Evolutionary conservation across 2,329 filamentous ascomycete genomes (phyloP).

Genomic region (Aspergillus uvarum): DNA sequence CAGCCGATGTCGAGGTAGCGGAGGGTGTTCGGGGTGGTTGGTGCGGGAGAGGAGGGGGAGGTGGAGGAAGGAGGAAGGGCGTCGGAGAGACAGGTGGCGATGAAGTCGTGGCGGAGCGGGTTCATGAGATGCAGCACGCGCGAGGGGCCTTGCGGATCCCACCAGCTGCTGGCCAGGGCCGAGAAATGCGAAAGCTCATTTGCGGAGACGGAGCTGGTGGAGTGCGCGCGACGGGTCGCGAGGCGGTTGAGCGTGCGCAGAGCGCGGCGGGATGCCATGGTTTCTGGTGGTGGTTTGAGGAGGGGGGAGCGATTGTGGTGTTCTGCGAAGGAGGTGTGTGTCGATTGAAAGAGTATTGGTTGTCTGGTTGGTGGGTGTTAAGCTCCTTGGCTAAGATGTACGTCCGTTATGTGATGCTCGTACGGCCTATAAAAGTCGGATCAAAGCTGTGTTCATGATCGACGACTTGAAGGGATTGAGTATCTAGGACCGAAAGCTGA

Average conservation of each 20-base stretch:
- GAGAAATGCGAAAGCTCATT: slow-evolving; percentile 94
- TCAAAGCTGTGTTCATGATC: neutral
- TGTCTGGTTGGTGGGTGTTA: neutral
- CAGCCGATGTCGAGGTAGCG: slow-evolving; percentile 90
- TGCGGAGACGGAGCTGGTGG: slow-evolving; percentile 73
- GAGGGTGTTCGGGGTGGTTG: slow-evolving; percentile 27
- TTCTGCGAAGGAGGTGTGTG: neutral
- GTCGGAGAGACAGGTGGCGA: slow-evolving; percentile 67
- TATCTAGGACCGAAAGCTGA: neutral
- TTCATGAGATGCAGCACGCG: slow-evolving; percentile 97
- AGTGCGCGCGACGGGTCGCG: slow-evolving; percentile 26
- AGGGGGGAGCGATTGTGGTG: neutral
- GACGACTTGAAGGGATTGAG: neutral
- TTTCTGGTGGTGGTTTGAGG: neutral
- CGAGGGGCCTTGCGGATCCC: slow-evolving; percentile 91
- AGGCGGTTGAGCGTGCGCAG: slow-evolving; percentile 6
- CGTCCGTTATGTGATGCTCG: too few relatives aligned
- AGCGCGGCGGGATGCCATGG: slow-evolving; percentile 7
- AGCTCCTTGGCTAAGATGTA: neutral
- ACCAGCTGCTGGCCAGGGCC: slow-evolving; percentile 89
- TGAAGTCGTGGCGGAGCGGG: slow-evolving; percentile 91
- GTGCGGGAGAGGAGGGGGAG: slow-evolving; percentile 19
- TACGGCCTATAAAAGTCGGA: neutral
- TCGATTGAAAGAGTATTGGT: neutral
- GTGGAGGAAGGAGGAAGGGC: slow-evolving; percentile 41